A percentile compares a stretch with the other conserved stretches of the same genome.
Evolutionary conservation across 495 filamentous ascomycete genomes (phyloP).

Genomic region (Penicillium angulare): DNA sequence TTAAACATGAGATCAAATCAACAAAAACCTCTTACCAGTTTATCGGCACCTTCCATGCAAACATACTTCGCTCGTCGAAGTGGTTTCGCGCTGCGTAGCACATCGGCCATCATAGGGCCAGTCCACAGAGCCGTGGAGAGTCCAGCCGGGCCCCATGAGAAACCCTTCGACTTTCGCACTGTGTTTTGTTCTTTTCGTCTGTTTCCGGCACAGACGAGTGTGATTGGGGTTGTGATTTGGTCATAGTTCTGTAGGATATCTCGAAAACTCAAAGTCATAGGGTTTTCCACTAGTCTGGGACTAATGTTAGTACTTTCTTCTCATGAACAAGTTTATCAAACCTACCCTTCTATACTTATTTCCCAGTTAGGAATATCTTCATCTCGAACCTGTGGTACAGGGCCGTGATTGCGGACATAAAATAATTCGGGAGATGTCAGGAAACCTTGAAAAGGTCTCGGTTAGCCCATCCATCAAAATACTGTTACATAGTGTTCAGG

Average conservation of each 20-base stretch:
- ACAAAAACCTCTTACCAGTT: slow-evolving; percentile 53
- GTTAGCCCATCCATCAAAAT: too few species aligned
- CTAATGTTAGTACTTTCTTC: not conserved
- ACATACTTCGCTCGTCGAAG: slow-evolving; percentile 74
- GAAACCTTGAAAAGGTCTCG: slow-evolving; percentile 52
- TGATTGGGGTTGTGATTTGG: slow-evolving; percentile 83
- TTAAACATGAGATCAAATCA: not conserved
- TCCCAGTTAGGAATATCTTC: slow-evolving; percentile 76
- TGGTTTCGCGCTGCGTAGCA: slow-evolving; percentile 69
- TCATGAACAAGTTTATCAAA: not conserved
- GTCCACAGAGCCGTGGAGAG: slow-evolving; percentile 90
- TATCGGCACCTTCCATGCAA: slow-evolving; percentile 92
- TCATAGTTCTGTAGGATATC: slow-evolving; percentile 75
- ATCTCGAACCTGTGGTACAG: slow-evolving; percentile 76
- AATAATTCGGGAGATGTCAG: slow-evolving; percentile 89
- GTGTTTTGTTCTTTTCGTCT: slow-evolving; percentile 92
- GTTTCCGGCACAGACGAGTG: slow-evolving; percentile 92
- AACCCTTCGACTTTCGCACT: slow-evolving; percentile 89
- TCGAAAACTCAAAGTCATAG: slow-evolving; percentile 69
- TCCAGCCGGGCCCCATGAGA: slow-evolving; percentile 92
- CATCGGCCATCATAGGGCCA: slow-evolving; percentile 71
- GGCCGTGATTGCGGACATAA: slow-evolving; percentile 94
- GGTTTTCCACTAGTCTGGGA: slow-evolving; percentile 69
- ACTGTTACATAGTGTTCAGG: too few species aligned
- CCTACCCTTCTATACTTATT: slow-evolving; percentile 78